phyloP scores from a whole-genome alignment of 495 filamentous ascomycete genomes.

The Apiosordaria backusii region DNA sequence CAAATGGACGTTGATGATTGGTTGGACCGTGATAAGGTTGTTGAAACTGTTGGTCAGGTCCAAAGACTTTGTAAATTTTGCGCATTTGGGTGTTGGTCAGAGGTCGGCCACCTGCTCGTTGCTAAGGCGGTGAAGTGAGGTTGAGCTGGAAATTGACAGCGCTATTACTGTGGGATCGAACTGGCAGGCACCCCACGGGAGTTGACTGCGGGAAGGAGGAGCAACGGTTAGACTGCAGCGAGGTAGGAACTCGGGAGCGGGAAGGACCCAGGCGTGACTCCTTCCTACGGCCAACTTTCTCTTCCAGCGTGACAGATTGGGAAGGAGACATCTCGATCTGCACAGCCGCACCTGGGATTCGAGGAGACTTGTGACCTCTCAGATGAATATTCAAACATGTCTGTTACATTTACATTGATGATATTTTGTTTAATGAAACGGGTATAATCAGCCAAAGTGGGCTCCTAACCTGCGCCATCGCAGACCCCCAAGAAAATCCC shows the following conservation, averaged over 20 bases:
- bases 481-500: not conserved
- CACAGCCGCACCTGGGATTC: not conserved
- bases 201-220: not conserved
- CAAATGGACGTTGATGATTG: not conserved
- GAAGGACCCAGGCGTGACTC: not conserved
- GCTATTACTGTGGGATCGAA: not conserved
- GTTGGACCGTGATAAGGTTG: too few species aligned
- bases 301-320: not conserved
- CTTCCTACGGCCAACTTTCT: not conserved
- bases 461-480: not conserved
- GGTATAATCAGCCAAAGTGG: not conserved
- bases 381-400: not conserved
- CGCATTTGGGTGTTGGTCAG: not conserved
- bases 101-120: not conserved
- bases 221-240: not conserved
- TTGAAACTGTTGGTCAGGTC: too few species aligned
- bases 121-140: not conserved
- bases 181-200: not conserved
- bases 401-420: too few species aligned
- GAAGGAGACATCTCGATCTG: not conserved
- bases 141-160: not conserved
- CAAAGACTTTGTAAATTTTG: not conserved
- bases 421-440: not conserved
- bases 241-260: not conserved
- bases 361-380: not conserved